These are phyloP conservation scores for Emericellopsis cladophorae DNA, from an alignment of 2,329 filamentous ascomycete species.

Conservation along the genomic window DNA sequence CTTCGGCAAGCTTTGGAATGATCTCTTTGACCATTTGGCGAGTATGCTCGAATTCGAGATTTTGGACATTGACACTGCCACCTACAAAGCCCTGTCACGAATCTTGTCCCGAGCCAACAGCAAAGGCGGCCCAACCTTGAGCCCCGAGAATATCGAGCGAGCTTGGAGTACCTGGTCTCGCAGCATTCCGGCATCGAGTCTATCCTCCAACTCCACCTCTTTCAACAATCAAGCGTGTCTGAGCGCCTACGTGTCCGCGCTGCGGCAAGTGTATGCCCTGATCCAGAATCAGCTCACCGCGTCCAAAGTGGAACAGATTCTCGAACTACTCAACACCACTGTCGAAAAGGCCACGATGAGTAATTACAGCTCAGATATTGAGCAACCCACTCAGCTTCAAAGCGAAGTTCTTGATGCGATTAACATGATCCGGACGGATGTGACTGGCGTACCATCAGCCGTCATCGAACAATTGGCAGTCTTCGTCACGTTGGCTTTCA, in stretches of 20 bases:
- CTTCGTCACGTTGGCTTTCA: slow-evolving; percentile 59
- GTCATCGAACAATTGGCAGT: slow-evolving; percentile 58
- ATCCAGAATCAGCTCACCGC: slow-evolving; percentile 51
- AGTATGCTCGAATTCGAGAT: slow-evolving; percentile 48
- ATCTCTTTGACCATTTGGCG: slow-evolving; percentile 58
- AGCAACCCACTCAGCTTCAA: slow-evolving; percentile 63
- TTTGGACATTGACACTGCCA: slow-evolving; percentile 59
- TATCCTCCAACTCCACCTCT: slow-evolving; percentile 15
- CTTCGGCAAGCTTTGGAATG: slow-evolving; percentile 64
- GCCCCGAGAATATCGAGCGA: slow-evolving; percentile 39
- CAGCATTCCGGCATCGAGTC: slow-evolving; percentile 49
- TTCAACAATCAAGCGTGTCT: slow-evolving; percentile 68
- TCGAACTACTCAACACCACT: slow-evolving; percentile 57
- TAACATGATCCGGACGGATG: slow-evolving; percentile 53
- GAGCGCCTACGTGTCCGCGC: slow-evolving; percentile 68
- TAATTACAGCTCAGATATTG: slow-evolving; percentile 58
- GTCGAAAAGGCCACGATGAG: slow-evolving; percentile 57
- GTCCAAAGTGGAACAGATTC: slow-evolving; percentile 52
- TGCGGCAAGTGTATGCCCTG: slow-evolving; percentile 68
- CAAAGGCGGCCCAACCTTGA: slow-evolving; percentile 29
- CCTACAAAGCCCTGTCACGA: slow-evolving; percentile 53
- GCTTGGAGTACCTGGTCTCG: slow-evolving; percentile 61
- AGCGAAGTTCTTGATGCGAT: slow-evolving; percentile 55
- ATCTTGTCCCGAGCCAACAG: slow-evolving; percentile 42
- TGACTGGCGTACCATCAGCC: slow-evolving; percentile 50